Percentiles rank a stretch among this genome's conserved stretches.
Evolutionary conservation across 2,329 filamentous ascomycete species (phyloP).

Genomic region (Fusarium xyrophilum): DNA sequence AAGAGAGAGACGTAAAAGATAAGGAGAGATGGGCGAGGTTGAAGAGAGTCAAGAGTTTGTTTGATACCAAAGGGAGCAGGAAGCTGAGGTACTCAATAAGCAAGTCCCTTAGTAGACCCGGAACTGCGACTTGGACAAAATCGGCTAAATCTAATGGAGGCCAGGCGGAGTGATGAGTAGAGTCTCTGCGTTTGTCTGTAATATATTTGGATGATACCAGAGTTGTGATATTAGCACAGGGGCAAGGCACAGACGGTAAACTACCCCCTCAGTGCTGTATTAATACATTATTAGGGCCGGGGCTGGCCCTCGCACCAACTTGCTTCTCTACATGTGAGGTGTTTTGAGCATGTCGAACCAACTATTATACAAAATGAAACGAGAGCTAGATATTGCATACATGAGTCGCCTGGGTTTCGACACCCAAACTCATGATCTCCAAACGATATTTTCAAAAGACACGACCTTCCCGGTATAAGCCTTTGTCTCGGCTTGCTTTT

Average conservation of each 20-base stretch:
- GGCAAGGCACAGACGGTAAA: neutral
- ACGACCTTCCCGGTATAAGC: conserved; percentile 48
- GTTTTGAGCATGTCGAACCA: neutral
- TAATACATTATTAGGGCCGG: conserved; percentile 1
- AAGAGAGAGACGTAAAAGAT: conserved; percentile 63
- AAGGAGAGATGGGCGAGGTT: conserved; percentile 77
- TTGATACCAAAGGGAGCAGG: conserved; percentile 69
- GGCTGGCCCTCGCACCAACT: neutral
- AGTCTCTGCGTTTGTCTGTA: neutral
- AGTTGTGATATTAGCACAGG: neutral
- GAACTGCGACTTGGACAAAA: conserved; percentile 47
- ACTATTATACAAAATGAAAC: neutral
- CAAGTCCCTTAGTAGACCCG: conserved; percentile 51
- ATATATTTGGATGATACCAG: conserved; percentile 16
- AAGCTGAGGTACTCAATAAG: conserved; percentile 54
- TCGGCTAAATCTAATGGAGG: conserved; percentile 40
- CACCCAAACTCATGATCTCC: conserved; percentile 38
- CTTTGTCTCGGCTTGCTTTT: conserved; percentile 48
- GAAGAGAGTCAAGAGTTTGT: conserved; percentile 73
- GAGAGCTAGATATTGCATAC: no score
- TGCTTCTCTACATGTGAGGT: neutral
- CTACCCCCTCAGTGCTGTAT: neutral
- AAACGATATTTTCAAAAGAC: conserved; percentile 50
- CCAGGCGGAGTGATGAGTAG: conserved; percentile 20
- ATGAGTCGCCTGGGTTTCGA: neutral